Base-by-base conservation (phyloP, 768 basidiomycete species). In the Kwoniella heveanensis region DNA sequence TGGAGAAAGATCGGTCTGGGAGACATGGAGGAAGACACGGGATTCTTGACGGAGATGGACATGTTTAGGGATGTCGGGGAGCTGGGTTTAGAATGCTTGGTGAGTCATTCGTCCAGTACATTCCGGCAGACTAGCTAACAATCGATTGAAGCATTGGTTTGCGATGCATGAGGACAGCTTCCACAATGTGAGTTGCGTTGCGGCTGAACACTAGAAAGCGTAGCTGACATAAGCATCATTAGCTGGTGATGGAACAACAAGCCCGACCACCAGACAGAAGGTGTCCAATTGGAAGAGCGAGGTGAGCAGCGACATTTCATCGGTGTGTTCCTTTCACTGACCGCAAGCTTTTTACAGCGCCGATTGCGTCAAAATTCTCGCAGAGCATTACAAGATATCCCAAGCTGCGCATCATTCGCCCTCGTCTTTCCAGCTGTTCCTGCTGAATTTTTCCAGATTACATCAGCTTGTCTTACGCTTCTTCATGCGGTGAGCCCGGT, bases 291-390 rank as follows among this genome's bases (percentile, higher is more conserved):
- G 75, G 75, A 7, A 56, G 50, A 59, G 72, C 75, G 1, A 77
- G 75, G 75, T 74, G 26, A 37, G 62, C 25, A 6, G 15, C 24
- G 39, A 44, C 15, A 44, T 8, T 10, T 32, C 39, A 44, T 17
- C 19, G 39, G 4, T 3, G 15, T 17, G 10, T 44, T 17, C 8
- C 17, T 19, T 44, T 3, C 19, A 17, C 17, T 9, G 22, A 13
- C 26, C 27, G n/a, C n/a, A n/a, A n/a, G n/a, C 30, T 26, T 56
- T 17, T 8, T 13, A 5, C 39, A 77, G 75, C 39, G 67, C 72
- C 27, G 75, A 77, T 66, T 74, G 72, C 44, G 70, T 73, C 60
- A 72, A 70, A 60, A 72, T 77, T 36, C 62, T 77, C 0, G 71
- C 68, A 65, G 75, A 77, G 48, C 72, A 77, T 50, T 77, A 77